Base-by-base conservation (phyloP, 1,284 basidiomycete genomes). In the Ceratobasidium sp. region DNA sequence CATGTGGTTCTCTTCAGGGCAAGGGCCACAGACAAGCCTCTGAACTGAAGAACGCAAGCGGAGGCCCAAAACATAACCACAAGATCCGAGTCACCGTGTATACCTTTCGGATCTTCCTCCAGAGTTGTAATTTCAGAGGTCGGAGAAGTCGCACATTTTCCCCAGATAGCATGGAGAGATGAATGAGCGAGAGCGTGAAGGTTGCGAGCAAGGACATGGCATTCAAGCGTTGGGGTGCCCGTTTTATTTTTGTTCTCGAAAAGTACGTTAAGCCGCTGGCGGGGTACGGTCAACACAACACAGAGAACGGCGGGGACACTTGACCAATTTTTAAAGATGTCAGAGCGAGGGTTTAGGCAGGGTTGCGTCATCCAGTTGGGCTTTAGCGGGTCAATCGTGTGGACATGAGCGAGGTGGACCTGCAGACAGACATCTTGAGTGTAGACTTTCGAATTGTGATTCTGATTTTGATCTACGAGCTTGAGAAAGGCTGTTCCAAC, bases 51-150 rank as follows among this genome's bases (percentile, higher is more conserved):
- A n/a, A 37, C 40, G 6, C 51, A 3, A 29, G 34, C 43, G 44
- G 43, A 6, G 5, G 44, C 74, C 64, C 74, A 76, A 44, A 76
- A 61, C 0, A 29, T 34, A 8, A 76, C 65, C n/a, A 76, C 44
- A 4, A 76, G 29, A 15, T 59, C 74, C 3, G 74, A 76, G 1
- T 22, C 37, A 15, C 74, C 74, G 25, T 22, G 6, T 1, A 46
- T 40, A 4, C 64, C 74, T 15, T 44, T 1, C 1, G 59, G 13
- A n/a, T 76, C 74, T 59, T 66, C 74, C n/a, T 64, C 43, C 1
- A 73, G 7, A 51, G 46, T 0, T 11, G 44, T 32, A 1, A 0
- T 8, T 0, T 43, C 13, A 0, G 46, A 37, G 25, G 11, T 29
- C 2, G 56, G 29, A 22, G 15, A 2, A 3, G 6, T 13, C 8